Evolutionary conservation across 192 early-diverging fungal genomes (phyloP), one percentile per base, ranked within the genome.

Genomic region (Dimargaris cristalligena): DNA sequence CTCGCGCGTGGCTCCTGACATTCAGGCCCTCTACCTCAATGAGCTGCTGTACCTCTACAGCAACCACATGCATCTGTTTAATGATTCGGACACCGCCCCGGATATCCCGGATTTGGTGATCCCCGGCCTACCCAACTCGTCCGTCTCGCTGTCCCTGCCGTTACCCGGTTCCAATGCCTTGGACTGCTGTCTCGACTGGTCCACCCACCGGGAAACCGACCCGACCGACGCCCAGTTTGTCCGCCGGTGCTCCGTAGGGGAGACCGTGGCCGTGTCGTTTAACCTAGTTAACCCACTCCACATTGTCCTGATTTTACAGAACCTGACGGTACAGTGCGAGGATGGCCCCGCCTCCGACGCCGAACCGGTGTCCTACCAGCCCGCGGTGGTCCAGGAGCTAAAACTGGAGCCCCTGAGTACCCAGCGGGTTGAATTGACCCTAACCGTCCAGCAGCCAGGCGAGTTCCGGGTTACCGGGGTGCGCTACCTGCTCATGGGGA

Each of bases 401-500:
- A 56, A 67, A 34, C 63, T 74, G 13, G 73, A 65, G 32, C 67
- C 67, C 44, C 67, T 63, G 14, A 67, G 67, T 57, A 65, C 60
- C 28, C 30, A 63, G 10, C 68, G 68, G 69, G 67, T 71, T 18
- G 63, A 67, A 16, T 60, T 74, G 14, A 63, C 68, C 23, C 52
- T 71, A 16, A 52, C 63, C 0, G 58, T 63, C 6, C 62, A 52
- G 9, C 29, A 62, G 38, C 61, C 64, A 59, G 93, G 95, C 0
- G 68, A 73, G 33, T 69, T 97, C 23, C 63, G 65, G 30, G 74
- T 97, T 22, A 44, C 75, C 34, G 91, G 93, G 9, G 67, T 96
- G 14, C 79, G 77, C 31, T 94, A 85, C 61, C 78, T 79, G 31
- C 66, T 98, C 0, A 84, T 83, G 59, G 88, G 84, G 20, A 78